Conservation (phyloP, 306 rosid species). For the Citrullus colocynthis region DNA sequence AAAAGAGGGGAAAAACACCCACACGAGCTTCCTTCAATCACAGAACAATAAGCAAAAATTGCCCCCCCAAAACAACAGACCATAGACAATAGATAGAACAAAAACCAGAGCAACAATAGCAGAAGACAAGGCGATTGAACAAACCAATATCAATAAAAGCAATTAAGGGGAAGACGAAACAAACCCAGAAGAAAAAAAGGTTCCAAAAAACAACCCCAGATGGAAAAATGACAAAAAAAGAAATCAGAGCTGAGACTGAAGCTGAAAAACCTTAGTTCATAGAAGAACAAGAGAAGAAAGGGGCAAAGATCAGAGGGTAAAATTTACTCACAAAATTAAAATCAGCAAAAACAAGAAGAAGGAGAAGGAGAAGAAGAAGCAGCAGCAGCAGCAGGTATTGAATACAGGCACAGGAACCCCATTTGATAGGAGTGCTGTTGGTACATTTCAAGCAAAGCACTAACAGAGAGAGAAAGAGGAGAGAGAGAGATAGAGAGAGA, state of each 20-base stretch:
- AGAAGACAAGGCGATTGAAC: not conserved
- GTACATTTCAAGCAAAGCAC: slow-evolving; percentile 25
- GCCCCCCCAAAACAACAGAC: not conserved
- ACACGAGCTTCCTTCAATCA: slow-evolving; percentile 12
- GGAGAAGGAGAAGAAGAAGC: not conserved
- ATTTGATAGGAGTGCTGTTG: slow-evolving; percentile 49
- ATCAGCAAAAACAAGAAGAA: slow-evolving; percentile 16
- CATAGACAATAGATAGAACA: not conserved
- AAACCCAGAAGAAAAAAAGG: not conserved
- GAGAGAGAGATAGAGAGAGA: slow-evolving; percentile 9
- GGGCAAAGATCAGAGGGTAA: not conserved
- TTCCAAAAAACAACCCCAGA: not conserved
- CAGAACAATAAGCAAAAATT: not conserved
- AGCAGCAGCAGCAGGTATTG: slow-evolving; percentile 1
- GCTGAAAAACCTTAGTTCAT: not conserved
- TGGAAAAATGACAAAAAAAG: not conserved
- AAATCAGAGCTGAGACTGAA: slow-evolving; percentile 3
- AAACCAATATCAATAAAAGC: not conserved
- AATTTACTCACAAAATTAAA: slow-evolving; percentile 14
- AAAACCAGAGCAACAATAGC: not conserved
- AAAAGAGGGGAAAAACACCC: not conserved
- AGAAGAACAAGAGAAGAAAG: not conserved
- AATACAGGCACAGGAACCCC: slow-evolving; percentile 29
- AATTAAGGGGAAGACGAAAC: not conserved
- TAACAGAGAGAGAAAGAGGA: slow-evolving; percentile 9